Conservation (phyloP, 306 rosid species). For the Malus sylvestris region DNA sequence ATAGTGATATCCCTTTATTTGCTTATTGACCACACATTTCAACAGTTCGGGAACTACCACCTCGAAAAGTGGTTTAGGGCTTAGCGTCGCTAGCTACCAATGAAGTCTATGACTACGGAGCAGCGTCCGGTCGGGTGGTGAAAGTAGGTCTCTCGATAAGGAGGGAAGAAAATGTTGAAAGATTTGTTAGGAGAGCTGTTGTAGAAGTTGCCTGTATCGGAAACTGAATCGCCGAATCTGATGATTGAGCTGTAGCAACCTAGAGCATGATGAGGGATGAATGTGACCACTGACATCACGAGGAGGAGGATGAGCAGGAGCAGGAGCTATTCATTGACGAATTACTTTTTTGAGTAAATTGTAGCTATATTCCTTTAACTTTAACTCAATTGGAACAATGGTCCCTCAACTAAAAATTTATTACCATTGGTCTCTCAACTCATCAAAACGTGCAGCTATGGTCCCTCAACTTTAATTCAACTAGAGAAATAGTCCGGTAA, state of each 20-base stretch:
- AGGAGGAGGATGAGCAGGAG: not conserved
- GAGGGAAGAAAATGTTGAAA: not conserved
- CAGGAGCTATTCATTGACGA: not conserved
- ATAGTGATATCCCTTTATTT: too few relatives aligned
- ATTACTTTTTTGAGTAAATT: too few relatives aligned
- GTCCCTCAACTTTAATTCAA: too few relatives aligned
- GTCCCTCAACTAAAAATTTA: too few relatives aligned
- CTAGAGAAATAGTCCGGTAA: too few relatives aligned
- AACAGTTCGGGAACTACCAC: too few relatives aligned
- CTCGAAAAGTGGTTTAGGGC: not conserved
- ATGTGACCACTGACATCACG: not conserved
- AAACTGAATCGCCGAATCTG: conserved; percentile 59
- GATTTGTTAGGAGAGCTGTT: not conserved
- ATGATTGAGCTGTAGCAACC: conserved; percentile 30
- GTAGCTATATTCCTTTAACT: too few relatives aligned
- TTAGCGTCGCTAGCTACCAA: not conserved
- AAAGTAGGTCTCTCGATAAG: conserved; percentile 28
- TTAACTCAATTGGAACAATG: too few relatives aligned
- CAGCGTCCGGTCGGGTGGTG: conserved; percentile 24
- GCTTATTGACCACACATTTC: too few relatives aligned
- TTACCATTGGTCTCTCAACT: too few relatives aligned
- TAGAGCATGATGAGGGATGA: not conserved
- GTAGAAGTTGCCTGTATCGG: conserved; percentile 52
- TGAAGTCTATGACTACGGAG: conserved; percentile 21
- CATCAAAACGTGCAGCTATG: too few relatives aligned